These are phyloP conservation scores for Rhododendron henanense DNA, from an alignment of 148 eudicot genomes.

Conservation along the genomic window DNA sequence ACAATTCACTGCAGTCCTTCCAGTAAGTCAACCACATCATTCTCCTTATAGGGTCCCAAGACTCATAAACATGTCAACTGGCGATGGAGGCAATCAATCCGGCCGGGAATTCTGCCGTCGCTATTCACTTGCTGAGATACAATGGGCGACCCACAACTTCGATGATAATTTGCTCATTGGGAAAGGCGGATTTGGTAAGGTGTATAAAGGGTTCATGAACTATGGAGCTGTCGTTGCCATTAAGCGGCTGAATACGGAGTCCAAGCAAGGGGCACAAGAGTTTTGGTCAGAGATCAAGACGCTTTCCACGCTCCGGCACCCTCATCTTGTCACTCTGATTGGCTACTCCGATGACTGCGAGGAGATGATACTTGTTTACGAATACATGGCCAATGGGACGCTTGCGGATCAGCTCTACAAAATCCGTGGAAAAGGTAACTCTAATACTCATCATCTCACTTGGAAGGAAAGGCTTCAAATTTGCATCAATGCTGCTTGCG, in stretches of 20 bases:
- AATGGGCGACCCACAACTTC: conserved; percentile 6
- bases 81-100: background rate
- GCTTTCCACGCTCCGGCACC: too few relatives aligned
- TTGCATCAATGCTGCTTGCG: too few relatives aligned
- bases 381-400: too few relatives aligned
- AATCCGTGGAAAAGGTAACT: too few relatives aligned
- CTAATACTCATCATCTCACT: too few relatives aligned
- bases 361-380: too few relatives aligned
- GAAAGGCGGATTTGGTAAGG: conserved; percentile 13
- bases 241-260: background rate
- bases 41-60: background rate
- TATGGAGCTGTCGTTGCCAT: conserved; percentile 3
- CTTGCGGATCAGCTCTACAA: too few relatives aligned
- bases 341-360: too few relatives aligned
- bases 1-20: background rate
- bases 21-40: background rate
- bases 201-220: conserved; percentile 17
- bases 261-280: too few relatives aligned
- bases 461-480: too few relatives aligned
- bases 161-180: conserved; percentile 4
- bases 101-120: background rate
- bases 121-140: conserved; percentile 8
- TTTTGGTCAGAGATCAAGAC: too few relatives aligned
- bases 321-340: too few relatives aligned
- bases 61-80: background rate